Conservation (phyloP, 116 monocot genomes). For the Trichopus zeylanicus region DNA sequence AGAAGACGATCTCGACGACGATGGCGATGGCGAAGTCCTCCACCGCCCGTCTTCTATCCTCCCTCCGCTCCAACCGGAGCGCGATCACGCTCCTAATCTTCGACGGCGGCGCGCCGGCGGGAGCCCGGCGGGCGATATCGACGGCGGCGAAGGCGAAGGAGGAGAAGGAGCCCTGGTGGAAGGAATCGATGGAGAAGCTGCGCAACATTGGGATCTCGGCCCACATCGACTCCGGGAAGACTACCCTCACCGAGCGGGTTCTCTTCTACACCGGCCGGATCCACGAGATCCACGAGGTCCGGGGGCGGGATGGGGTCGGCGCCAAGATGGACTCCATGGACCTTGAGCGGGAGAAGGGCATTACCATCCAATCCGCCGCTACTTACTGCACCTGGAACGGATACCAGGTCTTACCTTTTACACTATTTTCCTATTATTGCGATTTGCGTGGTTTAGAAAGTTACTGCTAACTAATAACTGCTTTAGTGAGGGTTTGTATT, state of each 20-base stretch:
- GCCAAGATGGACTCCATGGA: slow-evolving; percentile 99
- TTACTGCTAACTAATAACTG: neutral
- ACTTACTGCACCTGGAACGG: slow-evolving; percentile 97
- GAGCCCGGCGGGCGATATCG: slow-evolving; percentile 16
- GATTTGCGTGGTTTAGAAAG: neutral
- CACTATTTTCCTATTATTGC: neutral
- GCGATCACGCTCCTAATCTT: slow-evolving; percentile 24
- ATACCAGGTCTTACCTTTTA: slow-evolving; percentile 45
- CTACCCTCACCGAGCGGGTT: slow-evolving; percentile 81
- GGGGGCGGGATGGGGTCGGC: slow-evolving; percentile 79
- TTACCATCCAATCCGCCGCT: slow-evolving; percentile 96
- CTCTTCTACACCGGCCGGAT: slow-evolving; percentile 85
- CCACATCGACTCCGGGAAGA: slow-evolving; percentile 99
- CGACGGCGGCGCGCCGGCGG: slow-evolving; percentile 1
- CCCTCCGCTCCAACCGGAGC: slow-evolving; percentile 23
- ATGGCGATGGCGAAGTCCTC: slow-evolving; percentile 12
- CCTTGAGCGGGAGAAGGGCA: slow-evolving; percentile 95
- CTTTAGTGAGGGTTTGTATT: too few species aligned
- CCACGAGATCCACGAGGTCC: slow-evolving; percentile 89
- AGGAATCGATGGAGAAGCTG: slow-evolving; percentile 72
- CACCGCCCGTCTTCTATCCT: slow-evolving; percentile 6
- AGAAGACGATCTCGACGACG: too few species aligned
- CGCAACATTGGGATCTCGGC: slow-evolving; percentile 97
- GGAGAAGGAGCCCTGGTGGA: slow-evolving; percentile 78
- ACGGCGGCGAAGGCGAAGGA: slow-evolving; percentile 36